phyloP scores from a whole-genome alignment of 2,329 filamentous ascomycete genomes.

The Xylariales sp. region DNA sequence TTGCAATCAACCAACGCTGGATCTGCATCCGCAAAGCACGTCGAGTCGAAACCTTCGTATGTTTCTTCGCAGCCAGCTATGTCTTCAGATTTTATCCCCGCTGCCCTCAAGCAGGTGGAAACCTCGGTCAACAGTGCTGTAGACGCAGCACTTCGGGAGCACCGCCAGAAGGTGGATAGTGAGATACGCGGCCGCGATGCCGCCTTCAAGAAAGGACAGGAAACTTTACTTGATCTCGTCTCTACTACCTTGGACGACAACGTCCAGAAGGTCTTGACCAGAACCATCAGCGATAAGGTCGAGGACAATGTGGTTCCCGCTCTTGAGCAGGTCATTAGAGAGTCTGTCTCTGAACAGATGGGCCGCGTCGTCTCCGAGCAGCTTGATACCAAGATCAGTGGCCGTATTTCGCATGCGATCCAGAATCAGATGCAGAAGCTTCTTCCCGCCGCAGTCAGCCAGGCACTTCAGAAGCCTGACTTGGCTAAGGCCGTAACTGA shows the following conservation, averaged over 20 bases:
- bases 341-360: conserved; percentile 65
- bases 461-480: conserved; percentile 69
- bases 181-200: conserved; percentile 54
- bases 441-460: conserved; percentile 62
- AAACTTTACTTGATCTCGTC: conserved; percentile 52
- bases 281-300: conserved; percentile 73
- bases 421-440: conserved; percentile 68
- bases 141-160: conserved; percentile 53
- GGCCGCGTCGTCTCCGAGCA: conserved; percentile 66
- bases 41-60: conserved; percentile 21
- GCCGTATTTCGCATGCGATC: conserved; percentile 60
- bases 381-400: conserved; percentile 62
- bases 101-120: conserved; percentile 51
- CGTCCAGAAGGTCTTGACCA: conserved; percentile 66
- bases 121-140: conserved; percentile 44
- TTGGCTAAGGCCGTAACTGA: conserved; percentile 70
- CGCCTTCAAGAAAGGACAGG: conserved; percentile 48
- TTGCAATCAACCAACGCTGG: conserved; percentile 29
- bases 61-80: conserved; percentile 19
- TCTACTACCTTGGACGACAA: conserved; percentile 58
- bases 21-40: conserved; percentile 28
- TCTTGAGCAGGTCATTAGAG: conserved; percentile 62
- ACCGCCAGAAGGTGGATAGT: conserved; percentile 60
- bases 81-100: conserved; percentile 43
- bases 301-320: conserved; percentile 71